Base-by-base conservation (phyloP, 2,329 filamentous ascomycete species). In the Colletotrichum spinosum region DNA sequence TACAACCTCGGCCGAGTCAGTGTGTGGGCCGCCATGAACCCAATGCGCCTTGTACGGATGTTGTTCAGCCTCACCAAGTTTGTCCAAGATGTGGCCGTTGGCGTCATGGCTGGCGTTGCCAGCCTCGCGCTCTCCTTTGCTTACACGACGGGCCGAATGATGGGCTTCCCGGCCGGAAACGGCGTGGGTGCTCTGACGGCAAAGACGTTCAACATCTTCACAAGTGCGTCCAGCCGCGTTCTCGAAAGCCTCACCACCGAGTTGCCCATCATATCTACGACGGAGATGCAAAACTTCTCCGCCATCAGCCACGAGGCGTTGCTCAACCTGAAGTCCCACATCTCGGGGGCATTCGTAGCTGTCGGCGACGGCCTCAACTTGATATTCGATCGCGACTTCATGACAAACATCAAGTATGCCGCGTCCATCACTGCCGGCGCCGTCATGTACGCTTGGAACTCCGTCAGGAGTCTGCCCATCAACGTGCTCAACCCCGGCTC, bases 1-100 rank as follows among this genome's bases (percentile, higher is more conserved):
- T 99, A 98, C 78, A 91, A 97, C 60, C 90, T 94, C 73, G 96
- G 96, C 12, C 94, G 97, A 69, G 82, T 97, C 34, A 89, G 92
- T 5, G 84, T 98, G 48, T 90, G 95, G 74, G 82, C 94, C 54
- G 76, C 95, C 33, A 93, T 92, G 11, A 93, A 94, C 69, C 95
- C 95, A 2, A 80, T 93, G 75, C 86, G 93, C 12, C 89, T 95
- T 4, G 80, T 97, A 25, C 88, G 88, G 52, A 83, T 94, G 45
- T 74, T 94, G 9, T 92, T 94, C 48, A 87, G 88, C 59, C 76
- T 90, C 45, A 91, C 92, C n/a, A 94, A 94, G 72, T 83, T 97
- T 49, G 77, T 94, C 37, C 91, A 97, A 67, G 95, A 98, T 73
- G 79, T 88, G 5, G 84, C 85, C 3, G 84, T 96, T n/a, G 85